A percentile compares a stretch with the other conserved stretches of the same genome.
phyloP scores from a whole-genome alignment of 192 early-diverging fungal species.

The Anaeromyces robustus region DNA sequence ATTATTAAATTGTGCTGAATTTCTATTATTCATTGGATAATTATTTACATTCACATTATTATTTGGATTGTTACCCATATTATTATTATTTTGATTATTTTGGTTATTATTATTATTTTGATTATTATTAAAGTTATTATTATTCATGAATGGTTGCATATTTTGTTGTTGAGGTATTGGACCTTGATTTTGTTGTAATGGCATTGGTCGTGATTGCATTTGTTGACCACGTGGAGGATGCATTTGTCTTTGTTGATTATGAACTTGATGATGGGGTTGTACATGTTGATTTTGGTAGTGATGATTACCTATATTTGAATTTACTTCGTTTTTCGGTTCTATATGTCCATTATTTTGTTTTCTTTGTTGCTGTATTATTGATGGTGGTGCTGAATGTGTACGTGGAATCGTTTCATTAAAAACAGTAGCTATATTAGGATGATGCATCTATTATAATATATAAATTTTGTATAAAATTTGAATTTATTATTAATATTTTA shows the following conservation, averaged over 20 bases:
- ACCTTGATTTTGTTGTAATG: background rate
- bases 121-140: background rate
- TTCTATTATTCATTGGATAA: background rate
- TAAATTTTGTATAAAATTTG: too few relatives aligned
- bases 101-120: background rate
- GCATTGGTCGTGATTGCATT: background rate
- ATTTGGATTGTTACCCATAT: background rate
- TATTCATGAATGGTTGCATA: background rate
- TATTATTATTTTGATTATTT: background rate
- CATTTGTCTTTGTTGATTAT: background rate
- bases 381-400: background rate
- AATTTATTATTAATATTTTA: too few relatives aligned
- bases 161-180: background rate
- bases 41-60: background rate
- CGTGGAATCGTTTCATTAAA: background rate
- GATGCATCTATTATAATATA: background rate
- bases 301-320: background rate
- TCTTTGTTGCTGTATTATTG: background rate
- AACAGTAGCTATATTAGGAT: background rate
- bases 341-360: background rate
- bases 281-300: background rate
- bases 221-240: background rate
- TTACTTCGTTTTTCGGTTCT: background rate
- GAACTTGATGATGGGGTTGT: background rate
- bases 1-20: background rate